Evolutionary conservation across 139 green algal genomes (phyloP).

Genomic region (Coelastrella sp.): DNA sequence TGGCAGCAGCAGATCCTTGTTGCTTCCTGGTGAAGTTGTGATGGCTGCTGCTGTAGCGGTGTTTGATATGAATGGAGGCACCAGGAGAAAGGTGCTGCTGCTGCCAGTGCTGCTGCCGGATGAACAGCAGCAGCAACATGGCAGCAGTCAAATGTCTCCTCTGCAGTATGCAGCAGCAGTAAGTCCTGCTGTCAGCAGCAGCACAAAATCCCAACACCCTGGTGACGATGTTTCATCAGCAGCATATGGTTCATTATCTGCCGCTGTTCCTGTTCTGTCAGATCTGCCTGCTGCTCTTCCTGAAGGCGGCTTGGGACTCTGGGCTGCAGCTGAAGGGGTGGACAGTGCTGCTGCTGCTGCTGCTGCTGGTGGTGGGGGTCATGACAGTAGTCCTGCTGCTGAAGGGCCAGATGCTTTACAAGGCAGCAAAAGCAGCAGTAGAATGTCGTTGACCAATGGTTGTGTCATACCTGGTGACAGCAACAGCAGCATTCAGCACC

Average conservation of each 20-base stretch:
- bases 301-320: too few species aligned
- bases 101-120: constrained; percentile 35
- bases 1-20: background rate
- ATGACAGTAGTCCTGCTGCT: too few species aligned
- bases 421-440: too few species aligned
- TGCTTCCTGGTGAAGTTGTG: background rate
- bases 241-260: too few species aligned
- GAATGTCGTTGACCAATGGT: too few species aligned
- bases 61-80: constrained; percentile 47
- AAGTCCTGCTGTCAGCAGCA: background rate
- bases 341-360: too few species aligned
- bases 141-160: background rate
- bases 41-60: constrained; percentile 30
- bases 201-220: too few species aligned
- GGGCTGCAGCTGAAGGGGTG: constrained; percentile 19
- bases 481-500: background rate
- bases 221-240: constrained; percentile 8
- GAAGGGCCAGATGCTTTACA: too few species aligned
- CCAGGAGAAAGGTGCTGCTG: constrained; percentile 38
- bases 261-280: too few species aligned
- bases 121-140: constrained; percentile 1
- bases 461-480: too few species aligned
- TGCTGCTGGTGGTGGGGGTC: too few species aligned
- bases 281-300: too few species aligned
- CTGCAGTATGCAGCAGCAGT: background rate